These are phyloP conservation scores for Sesbania bispinosa DNA, from an alignment of 306 rosid genomes.

Conservation along the genomic window DNA sequence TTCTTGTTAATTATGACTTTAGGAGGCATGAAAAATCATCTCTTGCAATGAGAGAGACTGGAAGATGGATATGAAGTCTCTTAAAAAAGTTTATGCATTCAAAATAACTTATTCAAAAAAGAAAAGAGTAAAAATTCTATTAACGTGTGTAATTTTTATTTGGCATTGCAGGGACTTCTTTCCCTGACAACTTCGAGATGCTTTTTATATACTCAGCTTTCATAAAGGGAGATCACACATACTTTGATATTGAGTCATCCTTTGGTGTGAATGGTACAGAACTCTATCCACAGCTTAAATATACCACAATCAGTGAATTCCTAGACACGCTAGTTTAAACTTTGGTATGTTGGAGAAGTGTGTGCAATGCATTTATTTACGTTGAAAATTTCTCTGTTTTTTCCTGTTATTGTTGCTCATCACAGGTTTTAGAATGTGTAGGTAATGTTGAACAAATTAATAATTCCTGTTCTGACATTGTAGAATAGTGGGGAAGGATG, in stretches of 20 bases:
- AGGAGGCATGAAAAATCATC: neutral
- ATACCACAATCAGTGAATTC: slow-evolving; percentile 60
- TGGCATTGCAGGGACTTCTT: slow-evolving; percentile 59
- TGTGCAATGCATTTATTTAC: neutral
- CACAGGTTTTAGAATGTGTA: neutral
- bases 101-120: neutral
- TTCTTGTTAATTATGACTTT: neutral
- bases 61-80: neutral
- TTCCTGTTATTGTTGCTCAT: neutral
- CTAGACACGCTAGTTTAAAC: slow-evolving; percentile 50
- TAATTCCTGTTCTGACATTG: neutral
- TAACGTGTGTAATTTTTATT: neutral
- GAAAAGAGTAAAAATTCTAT: neutral
- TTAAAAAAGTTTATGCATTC: neutral
- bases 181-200: slow-evolving; percentile 54
- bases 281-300: slow-evolving; percentile 59
- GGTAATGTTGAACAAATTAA: neutral
- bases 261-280: slow-evolving; percentile 60
- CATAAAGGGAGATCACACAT: slow-evolving; percentile 80
- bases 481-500: too few relatives aligned
- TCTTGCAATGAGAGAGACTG: neutral
- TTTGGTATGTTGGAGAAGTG: neutral
- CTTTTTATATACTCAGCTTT: slow-evolving; percentile 76
- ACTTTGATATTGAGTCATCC: slow-evolving; percentile 54
- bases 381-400: neutral